Conservation (phyloP, 2,329 filamentous ascomycete genomes). For the Hirsutella thompsonii region DNA sequence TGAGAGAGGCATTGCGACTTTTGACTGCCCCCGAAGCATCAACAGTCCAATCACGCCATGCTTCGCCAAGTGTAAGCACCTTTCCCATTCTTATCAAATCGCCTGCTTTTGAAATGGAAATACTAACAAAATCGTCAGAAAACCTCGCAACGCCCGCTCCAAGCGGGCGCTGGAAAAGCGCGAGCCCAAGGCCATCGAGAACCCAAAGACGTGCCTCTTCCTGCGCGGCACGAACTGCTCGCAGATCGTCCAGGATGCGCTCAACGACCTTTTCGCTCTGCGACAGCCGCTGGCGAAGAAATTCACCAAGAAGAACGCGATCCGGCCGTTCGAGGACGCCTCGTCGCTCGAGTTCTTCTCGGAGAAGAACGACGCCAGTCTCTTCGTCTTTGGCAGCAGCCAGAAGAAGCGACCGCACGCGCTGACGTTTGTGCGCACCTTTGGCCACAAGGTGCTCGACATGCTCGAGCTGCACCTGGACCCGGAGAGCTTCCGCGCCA, state of each 20-base stretch:
- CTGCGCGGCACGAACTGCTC: constrained; percentile 80
- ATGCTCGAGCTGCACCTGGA: constrained; percentile 89
- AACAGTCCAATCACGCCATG: constrained; percentile 15
- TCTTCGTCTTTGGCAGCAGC: constrained; percentile 73
- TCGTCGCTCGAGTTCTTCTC: constrained; percentile 87
- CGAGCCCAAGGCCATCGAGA: constrained; percentile 79
- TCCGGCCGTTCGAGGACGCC: constrained; percentile 88
- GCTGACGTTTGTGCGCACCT: constrained; percentile 71
- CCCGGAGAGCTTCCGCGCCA: constrained; percentile 53
- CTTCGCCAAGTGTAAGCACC: constrained; percentile 33
- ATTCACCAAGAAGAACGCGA: constrained; percentile 93
- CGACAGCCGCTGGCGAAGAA: constrained; percentile 77
- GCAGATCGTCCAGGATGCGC: constrained; percentile 67
- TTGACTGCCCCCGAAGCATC: not conserved
- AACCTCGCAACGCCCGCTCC: constrained; percentile 65
- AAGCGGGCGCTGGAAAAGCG: constrained; percentile 91
- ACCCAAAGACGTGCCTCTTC: constrained; percentile 81
- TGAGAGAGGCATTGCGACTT: not conserved
- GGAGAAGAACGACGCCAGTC: constrained; percentile 85
- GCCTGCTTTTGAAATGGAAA: not conserved
- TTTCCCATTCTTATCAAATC: too few species aligned
- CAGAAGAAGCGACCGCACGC: constrained; percentile 94
- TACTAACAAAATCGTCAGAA: constrained; percentile 22
- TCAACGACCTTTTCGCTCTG: constrained; percentile 74
- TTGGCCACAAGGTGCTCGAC: constrained; percentile 78